A percentile compares a stretch with the other conserved stretches of the same genome.
Evolutionary conservation across 2,329 filamentous ascomycete genomes (phyloP).

Genomic region (Karstenula rhodostoma): DNA sequence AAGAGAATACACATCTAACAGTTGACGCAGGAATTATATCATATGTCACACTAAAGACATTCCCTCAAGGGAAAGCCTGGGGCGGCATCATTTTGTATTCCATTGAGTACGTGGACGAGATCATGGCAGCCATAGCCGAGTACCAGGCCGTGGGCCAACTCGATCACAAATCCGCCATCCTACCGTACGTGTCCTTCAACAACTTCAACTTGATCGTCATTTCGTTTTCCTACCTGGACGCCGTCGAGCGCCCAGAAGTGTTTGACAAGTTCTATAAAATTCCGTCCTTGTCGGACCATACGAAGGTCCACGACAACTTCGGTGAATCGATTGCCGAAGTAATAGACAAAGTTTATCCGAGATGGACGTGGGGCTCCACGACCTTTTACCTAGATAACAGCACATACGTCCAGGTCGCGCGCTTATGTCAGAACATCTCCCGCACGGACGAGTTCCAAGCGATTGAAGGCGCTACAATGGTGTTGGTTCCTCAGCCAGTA

Average conservation of each 20-base stretch:
- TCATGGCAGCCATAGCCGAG: slow-evolving; percentile 12
- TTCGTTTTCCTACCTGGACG: slow-evolving; percentile 6
- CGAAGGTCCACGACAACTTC: slow-evolving; percentile 12
- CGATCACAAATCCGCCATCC: slow-evolving; percentile 12
- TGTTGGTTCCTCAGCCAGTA: slow-evolving; percentile 16
- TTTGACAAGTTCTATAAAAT: slow-evolving; percentile 15
- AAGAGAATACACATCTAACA: too few species aligned
- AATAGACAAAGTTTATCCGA: slow-evolving; percentile 8
- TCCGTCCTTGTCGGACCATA: not conserved
- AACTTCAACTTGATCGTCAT: slow-evolving; percentile 12
- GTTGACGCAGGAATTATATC: slow-evolving; percentile 5
- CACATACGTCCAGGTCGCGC: slow-evolving; percentile 9
- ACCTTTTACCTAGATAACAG: slow-evolving; percentile 14
- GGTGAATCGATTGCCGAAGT: slow-evolving; percentile 9
- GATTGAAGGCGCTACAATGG: slow-evolving; percentile 11
- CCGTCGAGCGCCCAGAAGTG: slow-evolving; percentile 1
- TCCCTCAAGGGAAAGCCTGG: slow-evolving; percentile 22
- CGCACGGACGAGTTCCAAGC: not conserved
- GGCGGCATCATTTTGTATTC: slow-evolving; percentile 9
- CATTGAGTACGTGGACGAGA: slow-evolving; percentile 4
- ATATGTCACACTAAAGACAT: slow-evolving; percentile 20
- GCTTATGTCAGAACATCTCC: slow-evolving; percentile 4
- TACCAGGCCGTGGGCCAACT: slow-evolving; percentile 13
- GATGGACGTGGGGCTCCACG: slow-evolving; percentile 16
- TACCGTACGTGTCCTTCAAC: slow-evolving; percentile 10